Conservation (phyloP, 2,329 filamentous ascomycete genomes). For the Aureobasidium namibiae region DNA sequence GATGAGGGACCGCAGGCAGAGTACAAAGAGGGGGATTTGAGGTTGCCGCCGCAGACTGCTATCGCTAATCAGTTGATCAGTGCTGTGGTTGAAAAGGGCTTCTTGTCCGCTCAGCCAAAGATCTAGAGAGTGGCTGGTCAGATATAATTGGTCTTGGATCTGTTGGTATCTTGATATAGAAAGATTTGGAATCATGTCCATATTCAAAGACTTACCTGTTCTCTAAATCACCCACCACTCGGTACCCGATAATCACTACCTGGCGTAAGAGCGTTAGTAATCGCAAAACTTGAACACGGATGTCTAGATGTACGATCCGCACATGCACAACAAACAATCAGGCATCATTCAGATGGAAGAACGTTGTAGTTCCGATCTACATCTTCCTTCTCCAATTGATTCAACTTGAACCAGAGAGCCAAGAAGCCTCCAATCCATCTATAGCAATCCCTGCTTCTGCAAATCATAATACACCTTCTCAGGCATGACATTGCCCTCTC, state of each 20-base stretch:
- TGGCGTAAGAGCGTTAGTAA: too few species aligned
- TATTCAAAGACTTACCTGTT: too few species aligned
- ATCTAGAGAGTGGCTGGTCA: constrained; percentile 23
- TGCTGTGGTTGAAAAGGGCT: constrained; percentile 65
- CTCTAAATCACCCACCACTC: too few species aligned
- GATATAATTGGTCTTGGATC: background rate
- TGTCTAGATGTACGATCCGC: too few species aligned
- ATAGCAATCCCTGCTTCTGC: constrained; percentile 82
- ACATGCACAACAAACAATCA: too few species aligned
- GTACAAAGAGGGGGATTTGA: constrained; percentile 68
- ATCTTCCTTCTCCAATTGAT: background rate
- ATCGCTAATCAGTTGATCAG: constrained; percentile 86
- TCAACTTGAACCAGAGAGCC: background rate
- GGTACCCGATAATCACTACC: too few species aligned
- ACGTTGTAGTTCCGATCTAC: too few species aligned
- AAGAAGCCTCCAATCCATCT: constrained; percentile 19
- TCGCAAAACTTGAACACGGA: too few species aligned
- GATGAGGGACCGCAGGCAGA: constrained; percentile 55
- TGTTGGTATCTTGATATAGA: background rate
- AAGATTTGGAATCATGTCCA: too few species aligned
- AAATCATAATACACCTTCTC: constrained; percentile 96
- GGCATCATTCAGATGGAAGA: too few species aligned
- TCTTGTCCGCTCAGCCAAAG: constrained; percentile 46
- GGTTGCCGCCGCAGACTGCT: constrained; percentile 75
- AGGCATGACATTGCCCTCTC: constrained; percentile 96